These are phyloP conservation scores for Leptographium procerum DNA, from an alignment of 2,329 filamentous ascomycete genomes.

Conservation along the genomic window DNA sequence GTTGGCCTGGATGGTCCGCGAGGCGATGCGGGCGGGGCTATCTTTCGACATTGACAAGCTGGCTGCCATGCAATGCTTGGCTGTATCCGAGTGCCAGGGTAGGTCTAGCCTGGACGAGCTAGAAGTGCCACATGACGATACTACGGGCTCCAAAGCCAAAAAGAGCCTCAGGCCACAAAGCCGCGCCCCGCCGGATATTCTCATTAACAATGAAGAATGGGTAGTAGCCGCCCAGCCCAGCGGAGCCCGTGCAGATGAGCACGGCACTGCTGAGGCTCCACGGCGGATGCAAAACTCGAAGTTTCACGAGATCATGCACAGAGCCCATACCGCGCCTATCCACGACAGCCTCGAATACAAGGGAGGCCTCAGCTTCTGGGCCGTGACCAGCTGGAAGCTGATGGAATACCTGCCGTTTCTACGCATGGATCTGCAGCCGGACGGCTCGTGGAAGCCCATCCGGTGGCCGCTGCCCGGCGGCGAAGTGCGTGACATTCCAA, in stretches of 20 bases:
- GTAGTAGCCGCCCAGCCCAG: not conserved
- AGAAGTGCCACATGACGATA: not conserved
- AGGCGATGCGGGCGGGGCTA: constrained; percentile 51
- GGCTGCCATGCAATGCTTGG: constrained; percentile 51
- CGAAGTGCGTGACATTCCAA: constrained; percentile 65
- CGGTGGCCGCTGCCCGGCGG: constrained; percentile 69
- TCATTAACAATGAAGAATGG: not conserved
- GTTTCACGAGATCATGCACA: constrained; percentile 49
- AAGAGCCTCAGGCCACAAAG: not conserved
- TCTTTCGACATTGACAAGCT: constrained; percentile 59
- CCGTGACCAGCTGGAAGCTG: constrained; percentile 59
- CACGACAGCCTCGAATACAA: constrained; percentile 62
- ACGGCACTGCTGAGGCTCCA: no score
- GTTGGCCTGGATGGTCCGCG: constrained; percentile 54
- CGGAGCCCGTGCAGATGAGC: constrained; percentile 11
- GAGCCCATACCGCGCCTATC: constrained; percentile 42
- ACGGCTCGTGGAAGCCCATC: constrained; percentile 71
- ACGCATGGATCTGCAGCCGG: constrained; percentile 62
- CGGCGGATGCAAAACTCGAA: no score
- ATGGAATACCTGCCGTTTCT: constrained; percentile 78
- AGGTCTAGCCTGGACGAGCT: no score
- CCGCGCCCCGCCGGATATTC: not conserved
- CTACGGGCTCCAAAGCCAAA: not conserved
- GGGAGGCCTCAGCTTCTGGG: constrained; percentile 41
- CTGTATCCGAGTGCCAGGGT: constrained; percentile 20